phyloP scores from a whole-genome alignment of 164 flowering plant genomes.

The Aristolochia fimbriata region DNA sequence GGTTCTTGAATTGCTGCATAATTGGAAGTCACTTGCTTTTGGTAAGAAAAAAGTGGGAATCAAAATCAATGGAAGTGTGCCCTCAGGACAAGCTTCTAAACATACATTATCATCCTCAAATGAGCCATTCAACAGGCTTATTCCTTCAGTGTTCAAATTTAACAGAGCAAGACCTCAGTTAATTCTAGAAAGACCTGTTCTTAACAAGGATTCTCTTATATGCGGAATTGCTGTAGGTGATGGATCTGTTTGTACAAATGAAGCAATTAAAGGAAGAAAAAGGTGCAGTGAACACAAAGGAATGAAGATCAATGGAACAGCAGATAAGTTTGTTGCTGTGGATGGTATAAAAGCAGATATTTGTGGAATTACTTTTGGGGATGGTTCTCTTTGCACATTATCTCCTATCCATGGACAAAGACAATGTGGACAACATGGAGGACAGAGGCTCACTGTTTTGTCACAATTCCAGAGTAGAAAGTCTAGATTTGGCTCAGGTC shows the following conservation, averaged over 20 bases:
- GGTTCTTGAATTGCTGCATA: slow-evolving; percentile 22
- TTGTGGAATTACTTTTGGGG: neutral
- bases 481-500: too few relatives aligned
- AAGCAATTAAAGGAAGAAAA: slow-evolving; percentile 43
- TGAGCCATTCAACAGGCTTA: slow-evolving; percentile 9
- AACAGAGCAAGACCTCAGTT: slow-evolving; percentile 38
- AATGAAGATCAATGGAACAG: slow-evolving; percentile 10
- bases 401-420: neutral
- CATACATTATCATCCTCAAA: slow-evolving; percentile 6
- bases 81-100: neutral
- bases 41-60: slow-evolving; percentile 41
- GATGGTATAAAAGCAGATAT: neutral
- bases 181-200: slow-evolving; percentile 13
- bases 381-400: neutral
- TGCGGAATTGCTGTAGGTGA: slow-evolving; percentile 14
- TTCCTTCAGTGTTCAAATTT: slow-evolving; percentile 30
- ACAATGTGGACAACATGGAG: neutral
- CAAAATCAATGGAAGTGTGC: slow-evolving; percentile 27
- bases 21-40: slow-evolving; percentile 12
- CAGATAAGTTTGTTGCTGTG: neutral
- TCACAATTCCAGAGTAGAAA: neutral
- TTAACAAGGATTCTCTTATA: slow-evolving; percentile 8
- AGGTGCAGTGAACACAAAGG: slow-evolving; percentile 28
- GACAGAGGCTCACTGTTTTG: neutral
- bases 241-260: slow-evolving; percentile 29